Percentiles rank a stretch among this genome's conserved stretches.
phyloP scores from a whole-genome alignment of 169 alveolate genomes.

The Prorocentrum cordatum region DNA sequence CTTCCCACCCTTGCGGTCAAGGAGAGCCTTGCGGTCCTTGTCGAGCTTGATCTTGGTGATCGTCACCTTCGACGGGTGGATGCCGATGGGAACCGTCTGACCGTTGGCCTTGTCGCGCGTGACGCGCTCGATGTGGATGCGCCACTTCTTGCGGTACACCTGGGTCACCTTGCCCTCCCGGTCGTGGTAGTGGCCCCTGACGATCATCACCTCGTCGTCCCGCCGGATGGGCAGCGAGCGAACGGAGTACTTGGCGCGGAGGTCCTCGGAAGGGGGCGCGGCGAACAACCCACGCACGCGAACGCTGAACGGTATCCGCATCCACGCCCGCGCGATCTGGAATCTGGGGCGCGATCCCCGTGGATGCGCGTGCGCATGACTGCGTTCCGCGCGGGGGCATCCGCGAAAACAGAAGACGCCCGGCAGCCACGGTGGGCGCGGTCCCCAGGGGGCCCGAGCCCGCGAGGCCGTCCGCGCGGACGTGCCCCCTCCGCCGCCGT shows the following conservation, averaged over 20 bases:
- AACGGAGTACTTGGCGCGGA: conserved; percentile 83
- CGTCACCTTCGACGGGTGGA: conserved; percentile 94
- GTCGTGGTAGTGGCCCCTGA: conserved; percentile 92
- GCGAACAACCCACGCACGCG: too few species aligned
- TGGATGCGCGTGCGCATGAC: too few species aligned
- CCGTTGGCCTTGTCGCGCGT: conserved; percentile 93
- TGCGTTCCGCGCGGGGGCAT: too few species aligned
- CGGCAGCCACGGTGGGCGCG: too few species aligned
- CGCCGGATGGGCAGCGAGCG: conserved; percentile 96
- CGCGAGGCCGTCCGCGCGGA: too few species aligned
- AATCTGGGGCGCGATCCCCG: too few species aligned
- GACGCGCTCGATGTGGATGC: conserved; percentile 92
- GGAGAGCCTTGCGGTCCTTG: conserved; percentile 74
- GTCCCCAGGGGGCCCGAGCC: too few species aligned
- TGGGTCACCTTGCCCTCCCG: conserved; percentile 96
- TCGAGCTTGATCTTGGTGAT: conserved; percentile 88
- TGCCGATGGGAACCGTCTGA: conserved; percentile 84
- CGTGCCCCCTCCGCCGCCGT: too few species aligned
- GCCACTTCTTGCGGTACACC: conserved; percentile 96
- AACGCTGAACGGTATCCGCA: too few species aligned
- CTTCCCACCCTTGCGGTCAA: conserved; percentile 72
- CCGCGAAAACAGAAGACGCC: too few species aligned
- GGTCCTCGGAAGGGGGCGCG: too few species aligned
- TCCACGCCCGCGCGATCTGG: too few species aligned
- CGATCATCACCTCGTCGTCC: conserved; percentile 96